A percentile compares a stretch with the other conserved stretches of the same genome.
phyloP scores from a whole-genome alignment of 257 asterid genomes.

The Perilla frutescens region DNA sequence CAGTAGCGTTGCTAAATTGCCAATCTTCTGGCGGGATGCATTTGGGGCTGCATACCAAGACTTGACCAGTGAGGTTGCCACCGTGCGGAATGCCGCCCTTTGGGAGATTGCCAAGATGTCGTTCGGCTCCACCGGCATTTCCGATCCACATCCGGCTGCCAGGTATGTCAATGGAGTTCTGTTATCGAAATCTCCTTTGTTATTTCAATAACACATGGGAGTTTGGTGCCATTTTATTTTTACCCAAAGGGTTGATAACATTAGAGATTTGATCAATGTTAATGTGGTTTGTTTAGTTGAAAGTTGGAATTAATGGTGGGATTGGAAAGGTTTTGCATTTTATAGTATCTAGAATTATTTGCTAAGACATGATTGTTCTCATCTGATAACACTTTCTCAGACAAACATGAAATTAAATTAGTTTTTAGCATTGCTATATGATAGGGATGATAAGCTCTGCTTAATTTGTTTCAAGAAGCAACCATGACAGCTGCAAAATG shows the following conservation, averaged over 20 bases:
- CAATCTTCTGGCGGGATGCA: constrained; percentile 89
- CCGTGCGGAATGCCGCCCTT: constrained; percentile 60
- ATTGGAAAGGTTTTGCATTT: neutral
- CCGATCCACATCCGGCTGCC: constrained; percentile 42
- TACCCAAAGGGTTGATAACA: too few relatives aligned
- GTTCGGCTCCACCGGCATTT: constrained; percentile 51
- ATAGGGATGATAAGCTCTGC: too few relatives aligned
- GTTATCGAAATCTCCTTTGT: too few relatives aligned
- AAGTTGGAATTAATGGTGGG: neutral
- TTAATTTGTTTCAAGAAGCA: too few relatives aligned
- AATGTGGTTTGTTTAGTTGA: neutral
- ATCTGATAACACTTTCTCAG: too few relatives aligned
- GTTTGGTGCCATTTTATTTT: too few relatives aligned
- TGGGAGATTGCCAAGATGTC: constrained; percentile 93
- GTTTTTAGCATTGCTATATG: too few relatives aligned
- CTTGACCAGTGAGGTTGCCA: constrained; percentile 64
- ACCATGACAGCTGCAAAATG: too few relatives aligned
- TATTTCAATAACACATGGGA: too few relatives aligned
- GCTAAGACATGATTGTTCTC: too few relatives aligned
- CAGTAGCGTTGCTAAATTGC: constrained; percentile 56
- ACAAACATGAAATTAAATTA: too few relatives aligned
- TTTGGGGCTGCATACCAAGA: constrained; percentile 94
- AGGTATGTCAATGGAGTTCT: constrained; percentile 34
- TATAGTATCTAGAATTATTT: too few relatives aligned
- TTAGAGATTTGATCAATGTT: neutral